These are phyloP conservation scores for Dictyostelium intermedium DNA, from an alignment of 78 protist genomes.

Conservation along the genomic window DNA sequence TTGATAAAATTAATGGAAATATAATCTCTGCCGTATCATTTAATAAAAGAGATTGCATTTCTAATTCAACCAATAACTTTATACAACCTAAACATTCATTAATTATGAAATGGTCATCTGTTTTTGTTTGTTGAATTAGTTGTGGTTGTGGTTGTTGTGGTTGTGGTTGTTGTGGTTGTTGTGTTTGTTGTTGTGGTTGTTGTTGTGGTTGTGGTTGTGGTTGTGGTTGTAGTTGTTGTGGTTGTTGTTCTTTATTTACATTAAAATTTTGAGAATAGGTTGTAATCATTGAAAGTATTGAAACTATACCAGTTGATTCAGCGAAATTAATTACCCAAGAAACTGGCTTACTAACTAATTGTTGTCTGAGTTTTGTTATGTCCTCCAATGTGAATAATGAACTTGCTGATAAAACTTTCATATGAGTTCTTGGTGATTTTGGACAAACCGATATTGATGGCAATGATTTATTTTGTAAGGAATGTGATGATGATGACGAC, in stretches of 20 bases:
- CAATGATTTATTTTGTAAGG: background rate
- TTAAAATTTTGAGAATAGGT: background rate
- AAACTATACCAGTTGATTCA: slow-evolving; percentile 64
- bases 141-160: background rate
- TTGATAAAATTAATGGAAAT: background rate
- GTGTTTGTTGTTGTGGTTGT: background rate
- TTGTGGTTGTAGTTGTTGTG: background rate
- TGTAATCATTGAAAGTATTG: slow-evolving; percentile 48
- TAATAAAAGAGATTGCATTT: slow-evolving; percentile 57
- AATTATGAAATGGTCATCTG: slow-evolving; percentile 32
- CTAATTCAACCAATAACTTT: slow-evolving; percentile 57
- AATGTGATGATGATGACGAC: slow-evolving; percentile 16
- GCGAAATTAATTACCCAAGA: slow-evolving; percentile 70
- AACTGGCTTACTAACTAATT: slow-evolving; percentile 19
- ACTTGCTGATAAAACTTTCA: slow-evolving; percentile 14
- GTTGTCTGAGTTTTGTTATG: slow-evolving; percentile 17
- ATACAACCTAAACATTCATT: slow-evolving; percentile 68
- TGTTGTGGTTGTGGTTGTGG: background rate
- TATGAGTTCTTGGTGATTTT: slow-evolving; percentile 45
- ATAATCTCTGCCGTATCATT: slow-evolving; percentile 43
- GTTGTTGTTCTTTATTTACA: background rate
- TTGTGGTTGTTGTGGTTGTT: background rate
- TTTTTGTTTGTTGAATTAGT: background rate
- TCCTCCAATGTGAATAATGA: slow-evolving; percentile 41
- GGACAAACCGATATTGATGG: slow-evolving; percentile 8